phyloP scores from a whole-genome alignment of 257 asterid genomes.

The Leonotis leonurus region DNA sequence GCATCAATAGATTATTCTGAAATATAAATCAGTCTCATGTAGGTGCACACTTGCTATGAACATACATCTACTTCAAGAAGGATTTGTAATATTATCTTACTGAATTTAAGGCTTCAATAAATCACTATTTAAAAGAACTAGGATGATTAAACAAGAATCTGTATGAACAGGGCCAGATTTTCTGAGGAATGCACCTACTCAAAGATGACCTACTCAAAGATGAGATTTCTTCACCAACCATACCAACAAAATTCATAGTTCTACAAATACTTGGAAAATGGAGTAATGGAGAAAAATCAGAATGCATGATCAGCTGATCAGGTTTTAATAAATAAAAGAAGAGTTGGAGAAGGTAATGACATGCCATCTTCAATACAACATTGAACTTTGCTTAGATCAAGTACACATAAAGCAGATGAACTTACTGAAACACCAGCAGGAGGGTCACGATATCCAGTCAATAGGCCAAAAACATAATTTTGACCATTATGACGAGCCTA shows the following conservation, averaged over 20 bases:
- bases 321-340: no score
- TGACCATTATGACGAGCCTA: constrained; percentile 71
- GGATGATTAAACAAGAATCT: not conserved
- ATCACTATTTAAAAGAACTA: not conserved
- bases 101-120: not conserved
- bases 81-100: not conserved
- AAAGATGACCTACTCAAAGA: not conserved
- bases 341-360: no score
- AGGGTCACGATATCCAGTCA: constrained; percentile 60
- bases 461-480: constrained; percentile 48
- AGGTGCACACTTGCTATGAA: not conserved
- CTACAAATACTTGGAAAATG: not conserved
- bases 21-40: not conserved
- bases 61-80: not conserved
- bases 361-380: not conserved
- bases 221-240: not conserved
- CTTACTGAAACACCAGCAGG: constrained; percentile 66
- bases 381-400: not conserved
- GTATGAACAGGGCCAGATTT: not conserved
- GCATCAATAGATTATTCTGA: not conserved
- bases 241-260: not conserved
- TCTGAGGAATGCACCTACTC: not conserved
- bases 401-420: not conserved
- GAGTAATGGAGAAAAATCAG: not conserved
- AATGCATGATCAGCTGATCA: no score